Base-by-base conservation (phyloP, 2,329 filamentous ascomycete species). In the Pseudogymnoascus sp. region DNA sequence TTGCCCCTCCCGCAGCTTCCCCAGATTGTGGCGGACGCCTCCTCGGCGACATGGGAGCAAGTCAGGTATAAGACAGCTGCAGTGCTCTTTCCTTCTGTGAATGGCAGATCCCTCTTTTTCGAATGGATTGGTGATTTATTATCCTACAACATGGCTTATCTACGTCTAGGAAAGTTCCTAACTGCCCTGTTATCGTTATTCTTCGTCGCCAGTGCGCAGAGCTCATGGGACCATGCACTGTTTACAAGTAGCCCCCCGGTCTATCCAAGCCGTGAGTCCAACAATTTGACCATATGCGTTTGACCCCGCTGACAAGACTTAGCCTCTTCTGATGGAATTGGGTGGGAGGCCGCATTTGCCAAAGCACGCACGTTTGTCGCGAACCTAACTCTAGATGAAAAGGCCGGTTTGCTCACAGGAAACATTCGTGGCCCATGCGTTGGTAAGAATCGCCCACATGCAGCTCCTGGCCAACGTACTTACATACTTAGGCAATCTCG, bases 301-400 rank as follows among this genome's bases (percentile, higher is more conserved):
- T 18, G n/a, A 18, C 13, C 8, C 9, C 9, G 10, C 29, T 55
- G 29, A 55, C 48, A 21, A 6, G 15, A 18, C 21, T 21, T 55
- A 55, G 48, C 48, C 15, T 18, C n/a, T 33, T 21, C 48, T 13
- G 48, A 55, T 59, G 83, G 81, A 37, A 40, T 15, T 40, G 79
- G 81, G 61, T 89, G 86, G 86, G 78, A 76, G 12, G 76, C 78
- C 15, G 84, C 86, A 18, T 84, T 87, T 68, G 72, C 74, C 7
- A 84, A 83, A 69, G 86, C 86, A 1, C 78, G 80, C 59, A 78
- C 78, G 5, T 86, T 88, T 65, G 85, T 88, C 33, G 80, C 80
- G 48, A 80, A 85, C 67, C 74, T 89, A 72, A 88, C 86, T 4
- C 73, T 88, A 62, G 74, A 81, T 15, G 86, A 89, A 73, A 89